Conservation (phyloP, 2,329 filamentous ascomycete species). For the Xylaria multiplex region DNA sequence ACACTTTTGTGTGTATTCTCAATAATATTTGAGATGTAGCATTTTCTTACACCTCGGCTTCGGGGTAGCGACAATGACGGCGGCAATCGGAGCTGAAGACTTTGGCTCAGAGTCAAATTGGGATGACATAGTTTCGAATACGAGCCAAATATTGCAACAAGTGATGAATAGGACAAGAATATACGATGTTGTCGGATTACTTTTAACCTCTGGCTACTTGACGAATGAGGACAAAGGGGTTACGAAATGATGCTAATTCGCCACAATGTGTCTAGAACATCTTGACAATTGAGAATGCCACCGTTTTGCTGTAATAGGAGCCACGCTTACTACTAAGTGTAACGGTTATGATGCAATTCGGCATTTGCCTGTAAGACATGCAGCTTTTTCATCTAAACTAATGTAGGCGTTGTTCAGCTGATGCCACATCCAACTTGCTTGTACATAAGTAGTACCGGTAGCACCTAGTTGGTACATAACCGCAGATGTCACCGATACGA, state of each 20-base stretch:
- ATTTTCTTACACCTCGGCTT: slow-evolving; percentile 4
- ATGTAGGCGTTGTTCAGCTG: no score
- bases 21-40: slow-evolving; percentile 20
- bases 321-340: background rate
- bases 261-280: background rate
- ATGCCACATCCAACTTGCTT: no score
- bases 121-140: slow-evolving; percentile 21
- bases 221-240: slow-evolving; percentile 40
- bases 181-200: slow-evolving; percentile 24
- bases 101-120: slow-evolving; percentile 12
- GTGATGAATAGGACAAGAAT: slow-evolving; percentile 4
- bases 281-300: background rate
- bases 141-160: slow-evolving; percentile 21
- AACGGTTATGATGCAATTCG: slow-evolving; percentile 18
- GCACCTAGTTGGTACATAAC: no score
- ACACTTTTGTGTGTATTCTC: slow-evolving; percentile 22
- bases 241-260: slow-evolving; percentile 17
- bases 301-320: background rate
- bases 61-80: background rate
- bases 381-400: no score
- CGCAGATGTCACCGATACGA: no score
- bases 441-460: no score
- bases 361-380: slow-evolving; percentile 8
- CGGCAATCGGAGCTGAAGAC: background rate
- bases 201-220: slow-evolving; percentile 39